phyloP scores from a whole-genome alignment of 768 basidiomycete genomes.

The Suillus decipiens region DNA sequence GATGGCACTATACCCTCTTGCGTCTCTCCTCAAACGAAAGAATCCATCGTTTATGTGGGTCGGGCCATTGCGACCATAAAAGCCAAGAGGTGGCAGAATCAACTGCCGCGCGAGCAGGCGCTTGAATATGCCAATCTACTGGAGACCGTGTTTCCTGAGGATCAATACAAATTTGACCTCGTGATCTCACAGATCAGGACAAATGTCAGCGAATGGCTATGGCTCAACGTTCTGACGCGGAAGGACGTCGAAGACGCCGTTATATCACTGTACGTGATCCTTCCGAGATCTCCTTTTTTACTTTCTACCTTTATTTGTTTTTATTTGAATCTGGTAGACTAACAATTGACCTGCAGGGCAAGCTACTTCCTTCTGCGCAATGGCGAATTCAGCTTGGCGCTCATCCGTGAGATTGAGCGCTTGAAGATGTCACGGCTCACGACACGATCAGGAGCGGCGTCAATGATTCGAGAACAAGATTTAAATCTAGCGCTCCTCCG shows the following conservation, averaged over 20 bases:
- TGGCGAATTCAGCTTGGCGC: slow-evolving; percentile 81
- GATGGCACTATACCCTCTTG: slow-evolving; percentile 75
- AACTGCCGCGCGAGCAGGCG: slow-evolving; percentile 69
- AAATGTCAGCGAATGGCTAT: slow-evolving; percentile 91
- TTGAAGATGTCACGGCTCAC: slow-evolving; percentile 79
- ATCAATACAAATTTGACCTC: slow-evolving; percentile 74
- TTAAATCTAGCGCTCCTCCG: slow-evolving; percentile 84
- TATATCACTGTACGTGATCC: slow-evolving; percentile 69
- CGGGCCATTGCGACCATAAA: slow-evolving; percentile 85
- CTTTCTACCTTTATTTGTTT: background rate
- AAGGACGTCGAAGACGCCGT: slow-evolving; percentile 84
- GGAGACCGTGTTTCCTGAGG: slow-evolving; percentile 69
- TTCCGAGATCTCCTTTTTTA: background rate
- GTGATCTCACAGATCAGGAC: slow-evolving; percentile 75
- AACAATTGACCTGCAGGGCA: slow-evolving; percentile 49
- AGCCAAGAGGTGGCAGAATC: slow-evolving; percentile 74
- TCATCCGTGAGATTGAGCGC: slow-evolving; percentile 86
- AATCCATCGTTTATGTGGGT: slow-evolving; percentile 86
- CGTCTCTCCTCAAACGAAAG: slow-evolving; percentile 67
- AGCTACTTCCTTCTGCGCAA: slow-evolving; percentile 88
- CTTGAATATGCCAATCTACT: slow-evolving; percentile 65
- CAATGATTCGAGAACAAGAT: slow-evolving; percentile 90
- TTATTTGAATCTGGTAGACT: slow-evolving; percentile 14
- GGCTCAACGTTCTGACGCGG: slow-evolving; percentile 84
- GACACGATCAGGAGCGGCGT: slow-evolving; percentile 59